phyloP scores from a whole-genome alignment of 1,284 basidiomycete species.

The Testicularia cyperi region DNA sequence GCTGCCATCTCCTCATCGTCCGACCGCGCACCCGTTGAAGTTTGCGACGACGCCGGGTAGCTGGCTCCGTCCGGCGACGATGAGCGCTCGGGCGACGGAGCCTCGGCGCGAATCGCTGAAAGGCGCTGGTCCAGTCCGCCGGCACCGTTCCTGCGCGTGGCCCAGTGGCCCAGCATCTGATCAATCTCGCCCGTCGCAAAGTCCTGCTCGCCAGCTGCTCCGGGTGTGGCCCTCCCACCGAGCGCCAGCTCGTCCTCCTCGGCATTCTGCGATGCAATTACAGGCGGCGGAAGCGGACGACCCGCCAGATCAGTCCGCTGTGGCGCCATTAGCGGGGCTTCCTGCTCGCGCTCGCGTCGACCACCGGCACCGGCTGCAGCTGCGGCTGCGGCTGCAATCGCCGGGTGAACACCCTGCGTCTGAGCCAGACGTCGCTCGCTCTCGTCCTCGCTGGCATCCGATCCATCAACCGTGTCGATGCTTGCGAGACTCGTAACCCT shows the following conservation, averaged over 20 bases:
- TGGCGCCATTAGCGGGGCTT: slow-evolving; percentile 25
- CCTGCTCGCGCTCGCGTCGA: slow-evolving; percentile 12
- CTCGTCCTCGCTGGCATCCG: slow-evolving; percentile 50
- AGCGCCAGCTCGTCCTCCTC: slow-evolving; percentile 38
- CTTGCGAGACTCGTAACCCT: slow-evolving; percentile 47
- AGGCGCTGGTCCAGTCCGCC: slow-evolving; percentile 23
- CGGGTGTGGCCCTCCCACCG: slow-evolving; percentile 41
- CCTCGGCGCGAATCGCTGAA: slow-evolving; percentile 23
- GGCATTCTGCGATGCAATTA: slow-evolving; percentile 47
- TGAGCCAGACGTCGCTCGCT: slow-evolving; percentile 37
- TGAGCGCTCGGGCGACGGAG: slow-evolving; percentile 23
- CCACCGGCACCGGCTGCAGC: slow-evolving; percentile 9
- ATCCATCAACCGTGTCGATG: slow-evolving; percentile 40
- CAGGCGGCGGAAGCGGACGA: slow-evolving; percentile 50
- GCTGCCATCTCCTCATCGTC: slow-evolving; percentile 27
- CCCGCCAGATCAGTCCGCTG: slow-evolving; percentile 46
- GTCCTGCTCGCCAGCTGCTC: slow-evolving; percentile 30
- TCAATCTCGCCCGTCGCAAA: slow-evolving; percentile 50
- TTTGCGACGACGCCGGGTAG: slow-evolving; percentile 10
- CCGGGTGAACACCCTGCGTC: slow-evolving; percentile 24
- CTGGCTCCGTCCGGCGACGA: slow-evolving; percentile 19
- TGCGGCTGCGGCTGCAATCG: slow-evolving; percentile 23
- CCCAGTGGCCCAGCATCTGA: slow-evolving; percentile 48
- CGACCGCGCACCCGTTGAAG: slow-evolving; percentile 17
- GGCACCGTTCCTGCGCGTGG: slow-evolving; percentile 14